These are phyloP conservation scores for Trametes elegans DNA, from an alignment of 768 basidiomycete species.

Conservation along the genomic window DNA sequence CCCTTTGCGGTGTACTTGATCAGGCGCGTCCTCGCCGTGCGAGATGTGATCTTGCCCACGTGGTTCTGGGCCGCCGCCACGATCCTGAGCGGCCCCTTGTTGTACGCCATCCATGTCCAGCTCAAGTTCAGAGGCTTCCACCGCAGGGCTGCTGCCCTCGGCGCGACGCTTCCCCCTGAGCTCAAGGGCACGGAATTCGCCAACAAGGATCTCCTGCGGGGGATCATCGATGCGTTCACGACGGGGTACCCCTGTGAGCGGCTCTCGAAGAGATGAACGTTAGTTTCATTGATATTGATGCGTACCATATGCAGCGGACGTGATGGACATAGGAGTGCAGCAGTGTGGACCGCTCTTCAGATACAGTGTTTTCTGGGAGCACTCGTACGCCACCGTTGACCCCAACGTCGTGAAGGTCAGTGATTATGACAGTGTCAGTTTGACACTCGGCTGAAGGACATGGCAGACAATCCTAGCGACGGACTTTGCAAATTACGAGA, in stretches of 20 bases:
- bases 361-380: constrained; percentile 24
- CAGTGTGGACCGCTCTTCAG: constrained; percentile 26
- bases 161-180: constrained; percentile 27
- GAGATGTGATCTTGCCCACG: background rate
- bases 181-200: constrained; percentile 33
- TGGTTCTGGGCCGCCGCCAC: constrained; percentile 13
- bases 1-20: constrained; percentile 3
- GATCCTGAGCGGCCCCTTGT: constrained; percentile 11
- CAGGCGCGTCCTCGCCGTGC: background rate
- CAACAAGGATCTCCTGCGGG: constrained; percentile 34
- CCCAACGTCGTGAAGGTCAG: constrained; percentile 35
- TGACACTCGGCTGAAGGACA: background rate
- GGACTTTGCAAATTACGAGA: constrained; percentile 43
- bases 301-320: constrained; percentile 25
- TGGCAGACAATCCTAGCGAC: constrained; percentile 41
- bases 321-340: constrained; percentile 14
- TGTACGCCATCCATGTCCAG: background rate
- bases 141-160: constrained; percentile 13
- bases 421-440: background rate
- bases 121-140: constrained; percentile 2
- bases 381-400: constrained; percentile 18
- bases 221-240: constrained; percentile 21
- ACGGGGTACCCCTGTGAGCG: constrained; percentile 39
- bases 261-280: too few species aligned
- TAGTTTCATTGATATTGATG: too few species aligned